Percentiles rank a stretch among this genome's conserved stretches.
phyloP scores from a whole-genome alignment of 495 filamentous ascomycete species.

The Bacidia rubella region DNA sequence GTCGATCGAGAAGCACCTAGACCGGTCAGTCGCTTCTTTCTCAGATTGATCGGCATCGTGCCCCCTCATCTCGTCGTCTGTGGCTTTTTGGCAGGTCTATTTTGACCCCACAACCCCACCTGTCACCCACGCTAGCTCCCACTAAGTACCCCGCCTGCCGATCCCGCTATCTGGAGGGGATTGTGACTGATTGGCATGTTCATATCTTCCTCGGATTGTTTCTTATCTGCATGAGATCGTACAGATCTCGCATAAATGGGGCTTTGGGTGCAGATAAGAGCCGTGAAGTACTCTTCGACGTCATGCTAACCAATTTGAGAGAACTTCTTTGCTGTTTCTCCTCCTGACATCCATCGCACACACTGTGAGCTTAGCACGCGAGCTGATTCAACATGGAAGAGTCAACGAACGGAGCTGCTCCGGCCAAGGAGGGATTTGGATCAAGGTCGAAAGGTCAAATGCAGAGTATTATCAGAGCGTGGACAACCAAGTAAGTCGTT shows the following conservation, averaged over 20 bases:
- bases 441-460: constrained; percentile 22
- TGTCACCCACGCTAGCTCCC: not conserved
- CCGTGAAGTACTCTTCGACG: not conserved
- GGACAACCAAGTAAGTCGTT: constrained; percentile 36
- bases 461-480: constrained; percentile 26
- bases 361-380: not conserved
- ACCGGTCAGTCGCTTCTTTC: no score
- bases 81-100: no score
- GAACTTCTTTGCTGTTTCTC: no score
- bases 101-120: no score
- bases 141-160: not conserved
- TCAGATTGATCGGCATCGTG: no score
- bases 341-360: not conserved
- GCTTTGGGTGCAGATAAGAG: not conserved
- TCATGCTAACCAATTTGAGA: no score
- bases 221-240: not conserved
- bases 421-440: not conserved
- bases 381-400: not conserved
- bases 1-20: no score
- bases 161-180: not conserved
- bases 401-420: not conserved
- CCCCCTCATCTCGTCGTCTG: no score
- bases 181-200: not conserved
- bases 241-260: not conserved
- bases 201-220: not conserved